A percentile compares a stretch with the other conserved stretches of the same genome.
Conservation (phyloP, 768 basidiomycete genomes). For the Collybiopsis luxurians region DNA sequence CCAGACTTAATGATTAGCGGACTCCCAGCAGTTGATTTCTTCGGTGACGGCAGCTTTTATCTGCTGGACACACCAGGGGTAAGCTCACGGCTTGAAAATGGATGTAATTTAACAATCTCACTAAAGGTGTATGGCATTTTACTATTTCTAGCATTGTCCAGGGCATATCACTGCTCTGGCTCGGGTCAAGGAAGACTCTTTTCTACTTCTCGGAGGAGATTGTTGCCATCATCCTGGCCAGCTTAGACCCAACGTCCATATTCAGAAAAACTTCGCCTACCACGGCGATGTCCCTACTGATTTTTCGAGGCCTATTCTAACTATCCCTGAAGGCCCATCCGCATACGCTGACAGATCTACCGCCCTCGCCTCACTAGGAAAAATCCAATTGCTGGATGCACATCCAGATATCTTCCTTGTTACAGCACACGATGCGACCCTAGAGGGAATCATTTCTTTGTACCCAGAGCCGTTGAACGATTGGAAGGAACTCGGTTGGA, state of each 20-base stretch:
- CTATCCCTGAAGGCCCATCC: not conserved
- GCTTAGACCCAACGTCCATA: slow-evolving; percentile 15
- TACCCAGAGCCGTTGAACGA: slow-evolving; percentile 12
- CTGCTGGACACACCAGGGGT: slow-evolving; percentile 19
- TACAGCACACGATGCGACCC: slow-evolving; percentile 16
- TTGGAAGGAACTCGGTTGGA: slow-evolving; percentile 20
- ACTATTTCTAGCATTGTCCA: slow-evolving; percentile 10
- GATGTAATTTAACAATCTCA: not conserved
- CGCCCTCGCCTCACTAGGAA: slow-evolving; percentile 10
- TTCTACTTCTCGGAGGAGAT: slow-evolving; percentile 21
- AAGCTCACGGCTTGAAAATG: not conserved
- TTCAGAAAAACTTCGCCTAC: slow-evolving; percentile 14
- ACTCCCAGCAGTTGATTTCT: slow-evolving; percentile 17
- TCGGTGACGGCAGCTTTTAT: slow-evolving; percentile 22
- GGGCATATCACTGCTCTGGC: slow-evolving; percentile 20
- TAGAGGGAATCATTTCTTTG: slow-evolving; percentile 10
- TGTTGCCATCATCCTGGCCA: slow-evolving; percentile 17
- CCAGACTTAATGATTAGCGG: slow-evolving; percentile 15
- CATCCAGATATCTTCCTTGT: slow-evolving; percentile 16
- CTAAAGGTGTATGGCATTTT: too few species aligned
- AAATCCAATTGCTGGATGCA: slow-evolving; percentile 14
- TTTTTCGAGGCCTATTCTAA: slow-evolving; percentile 7
- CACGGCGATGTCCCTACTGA: slow-evolving; percentile 8
- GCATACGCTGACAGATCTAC: slow-evolving; percentile 6
- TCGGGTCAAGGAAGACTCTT: slow-evolving; percentile 16